Evolutionary conservation across 352 stramenopile species (phyloP), one percentile per base, ranked within the genome.

Genomic region (Globisporangium spiculum): DNA sequence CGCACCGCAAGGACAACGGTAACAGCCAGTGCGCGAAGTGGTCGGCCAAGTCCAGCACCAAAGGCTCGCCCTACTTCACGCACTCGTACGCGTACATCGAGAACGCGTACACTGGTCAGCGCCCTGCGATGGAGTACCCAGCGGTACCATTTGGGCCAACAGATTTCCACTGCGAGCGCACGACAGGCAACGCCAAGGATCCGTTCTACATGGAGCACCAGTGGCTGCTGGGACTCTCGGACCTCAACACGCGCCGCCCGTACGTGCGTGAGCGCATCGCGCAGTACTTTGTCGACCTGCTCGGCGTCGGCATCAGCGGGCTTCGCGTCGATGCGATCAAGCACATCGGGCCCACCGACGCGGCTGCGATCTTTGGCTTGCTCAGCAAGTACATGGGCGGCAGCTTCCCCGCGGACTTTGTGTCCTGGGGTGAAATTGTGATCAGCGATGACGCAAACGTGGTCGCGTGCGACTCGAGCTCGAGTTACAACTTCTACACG

Each of bases 261-360:
- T 79, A 78, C 60, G 83, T 91, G 36, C 83, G 75, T 41, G 78
- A 89, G 34, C 79, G 79, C 56, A 91, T 91, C 22, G 83, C 82
- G 3, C 79, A 87, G 52, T 90, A 90, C 72, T 84, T 91, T 60
- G 80, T 88, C 20, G 83, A 91, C 38, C 64, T 91, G 4, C 63
- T 91, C 3, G 80, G 80, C 3, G 84, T 91, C 53, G 82, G 83
- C 30, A 84, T 91, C 66, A 86, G 75, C 20, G 83, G 82, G 10
- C 81, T 90, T 63, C 78, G 83, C 24, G 72, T 91, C 16, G 83
- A 91, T 32, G 83, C 83, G 3, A 71, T 79, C 16, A 91, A 91
- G 73, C 83, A 90, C 62, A 88, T 91, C 53, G 60, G 67, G 18
- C 83, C 83, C 12, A 66, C 67, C 4, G 81, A 90, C 60, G 61